These are phyloP conservation scores for Sphaceloma murrayae DNA, from an alignment of 2,329 filamentous ascomycete species.

Conservation along the genomic window DNA sequence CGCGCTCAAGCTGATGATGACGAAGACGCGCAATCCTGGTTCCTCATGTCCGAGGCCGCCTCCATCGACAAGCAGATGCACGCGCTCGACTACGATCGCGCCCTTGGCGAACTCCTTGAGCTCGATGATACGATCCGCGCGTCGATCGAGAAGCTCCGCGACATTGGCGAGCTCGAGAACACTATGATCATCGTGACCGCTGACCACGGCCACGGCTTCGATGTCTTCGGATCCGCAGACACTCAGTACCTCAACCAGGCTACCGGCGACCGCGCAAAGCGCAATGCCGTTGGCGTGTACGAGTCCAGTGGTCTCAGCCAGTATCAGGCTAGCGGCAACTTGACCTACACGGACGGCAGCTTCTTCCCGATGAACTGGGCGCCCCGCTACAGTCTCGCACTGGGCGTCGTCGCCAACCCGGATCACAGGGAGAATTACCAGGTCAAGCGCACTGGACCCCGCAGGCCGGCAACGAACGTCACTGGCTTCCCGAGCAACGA, in stretches of 20 bases:
- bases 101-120: slow-evolving; percentile 74
- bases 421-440: slow-evolving; percentile 69
- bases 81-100: slow-evolving; percentile 71
- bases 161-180: slow-evolving; percentile 58
- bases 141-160: slow-evolving; percentile 59
- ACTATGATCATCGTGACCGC: slow-evolving; percentile 73
- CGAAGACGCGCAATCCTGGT: slow-evolving; percentile 49
- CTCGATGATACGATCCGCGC: slow-evolving; percentile 74
- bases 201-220: slow-evolving; percentile 86
- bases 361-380: slow-evolving; percentile 80
- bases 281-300: slow-evolving; percentile 65
- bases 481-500: slow-evolving; percentile 41
- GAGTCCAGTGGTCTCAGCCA: slow-evolving; percentile 63
- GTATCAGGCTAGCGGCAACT: slow-evolving; percentile 55
- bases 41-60: slow-evolving; percentile 79
- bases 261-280: slow-evolving; percentile 59
- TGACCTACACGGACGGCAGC: slow-evolving; percentile 59
- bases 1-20: slow-evolving; percentile 44
- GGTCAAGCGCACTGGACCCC: slow-evolving; percentile 57
- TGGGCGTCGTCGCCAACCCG: slow-evolving; percentile 60
- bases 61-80: slow-evolving; percentile 91
- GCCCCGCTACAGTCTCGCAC: slow-evolving; percentile 69
- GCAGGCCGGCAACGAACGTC: slow-evolving; percentile 50
- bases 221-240: slow-evolving; percentile 73
- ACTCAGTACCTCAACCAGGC: slow-evolving; percentile 64